Percentiles rank a stretch among this genome's conserved stretches.
Evolutionary conservation across 2,329 filamentous ascomycete genomes (phyloP).

Genomic region (Nemania sp.): DNA sequence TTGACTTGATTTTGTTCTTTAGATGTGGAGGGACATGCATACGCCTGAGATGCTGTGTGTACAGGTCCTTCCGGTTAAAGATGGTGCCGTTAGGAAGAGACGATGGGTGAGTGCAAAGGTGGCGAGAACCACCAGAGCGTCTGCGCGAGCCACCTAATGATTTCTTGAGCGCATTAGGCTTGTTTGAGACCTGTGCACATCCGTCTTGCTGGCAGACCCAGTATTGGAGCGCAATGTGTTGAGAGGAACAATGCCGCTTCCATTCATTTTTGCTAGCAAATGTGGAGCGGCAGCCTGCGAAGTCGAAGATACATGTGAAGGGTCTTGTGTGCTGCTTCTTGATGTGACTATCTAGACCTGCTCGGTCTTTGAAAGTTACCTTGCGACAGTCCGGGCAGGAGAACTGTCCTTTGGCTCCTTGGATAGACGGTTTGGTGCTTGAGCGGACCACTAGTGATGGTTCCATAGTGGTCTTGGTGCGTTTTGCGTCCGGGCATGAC

Average conservation of each 20-base stretch:
- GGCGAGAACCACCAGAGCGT: conserved; percentile 37
- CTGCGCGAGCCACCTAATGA: conserved; percentile 40
- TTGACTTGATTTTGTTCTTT: conserved; percentile 55
- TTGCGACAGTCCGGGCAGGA: conserved; percentile 55
- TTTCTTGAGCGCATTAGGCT: conserved; percentile 41
- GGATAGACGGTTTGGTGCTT: conserved; percentile 41
- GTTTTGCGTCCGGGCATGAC: conserved; percentile 41
- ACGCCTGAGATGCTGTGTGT: conserved; percentile 86
- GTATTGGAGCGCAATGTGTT: conserved; percentile 80
- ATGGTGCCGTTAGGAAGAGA: conserved; percentile 66
- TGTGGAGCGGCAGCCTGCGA: conserved; percentile 77
- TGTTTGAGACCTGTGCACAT: conserved; percentile 58
- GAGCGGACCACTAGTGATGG: conserved; percentile 33
- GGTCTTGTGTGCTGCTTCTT: conserved; percentile 68
- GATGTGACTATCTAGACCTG: conserved; percentile 61
- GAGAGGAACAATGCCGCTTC: conserved; percentile 87
- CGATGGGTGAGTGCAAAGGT: conserved; percentile 34
- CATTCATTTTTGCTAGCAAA: conserved; percentile 93
- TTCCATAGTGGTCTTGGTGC: conserved; percentile 43
- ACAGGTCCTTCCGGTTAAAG: conserved; percentile 94
- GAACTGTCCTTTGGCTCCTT: conserved; percentile 45
- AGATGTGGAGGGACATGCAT: conserved; percentile 76
- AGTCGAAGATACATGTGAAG: conserved; percentile 82
- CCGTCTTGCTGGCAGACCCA: conserved; percentile 79
- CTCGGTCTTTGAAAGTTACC: conserved; percentile 59